Conservation (phyloP, 176 grass and related monocot genomes). For the Tillandsia fasciculata region DNA sequence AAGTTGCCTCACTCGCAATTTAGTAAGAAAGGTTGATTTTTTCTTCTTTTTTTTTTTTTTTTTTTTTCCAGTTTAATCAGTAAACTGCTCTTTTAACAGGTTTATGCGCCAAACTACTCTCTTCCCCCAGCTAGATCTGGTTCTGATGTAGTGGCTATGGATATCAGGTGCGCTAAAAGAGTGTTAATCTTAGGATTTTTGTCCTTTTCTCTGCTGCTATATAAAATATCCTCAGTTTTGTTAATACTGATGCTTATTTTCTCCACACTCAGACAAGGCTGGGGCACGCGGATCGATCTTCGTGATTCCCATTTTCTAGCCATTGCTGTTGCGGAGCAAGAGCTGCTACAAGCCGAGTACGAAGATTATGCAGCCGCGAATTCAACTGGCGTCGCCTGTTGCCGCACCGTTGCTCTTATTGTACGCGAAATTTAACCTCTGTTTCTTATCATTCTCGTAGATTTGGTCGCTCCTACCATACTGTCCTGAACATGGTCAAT, state of each 20-base stretch:
- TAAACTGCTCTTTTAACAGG: slow-evolving; percentile 33
- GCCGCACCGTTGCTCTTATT: slow-evolving; percentile 63
- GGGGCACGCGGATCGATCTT: slow-evolving; percentile 57
- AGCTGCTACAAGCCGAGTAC: slow-evolving; percentile 70
- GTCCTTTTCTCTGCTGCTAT: neutral
- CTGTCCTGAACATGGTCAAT: neutral
- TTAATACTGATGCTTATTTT: neutral
- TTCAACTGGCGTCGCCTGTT: slow-evolving; percentile 56
- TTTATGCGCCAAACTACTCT: slow-evolving; percentile 77
- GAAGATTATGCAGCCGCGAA: slow-evolving; percentile 54
- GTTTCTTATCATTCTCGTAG: neutral
- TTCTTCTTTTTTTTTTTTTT: neutral
- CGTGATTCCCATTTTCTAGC: slow-evolving; percentile 81
- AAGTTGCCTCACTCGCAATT: neutral
- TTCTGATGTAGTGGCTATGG: slow-evolving; percentile 65
- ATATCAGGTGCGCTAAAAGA: slow-evolving; percentile 57
- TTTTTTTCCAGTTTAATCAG: neutral
- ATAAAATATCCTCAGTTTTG: neutral
- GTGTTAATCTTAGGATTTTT: slow-evolving; percentile 5
- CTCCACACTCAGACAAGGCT: slow-evolving; percentile 46
- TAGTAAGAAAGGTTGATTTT: neutral
- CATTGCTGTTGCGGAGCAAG: slow-evolving; percentile 85
- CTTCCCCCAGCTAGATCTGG: slow-evolving; percentile 44
- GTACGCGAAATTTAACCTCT: slow-evolving; percentile 24
- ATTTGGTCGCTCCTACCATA: neutral